Percentiles rank a stretch among this genome's conserved stretches.
phyloP scores from a whole-genome alignment of 768 basidiomycete genomes.

The Saitozyma podzolica region DNA sequence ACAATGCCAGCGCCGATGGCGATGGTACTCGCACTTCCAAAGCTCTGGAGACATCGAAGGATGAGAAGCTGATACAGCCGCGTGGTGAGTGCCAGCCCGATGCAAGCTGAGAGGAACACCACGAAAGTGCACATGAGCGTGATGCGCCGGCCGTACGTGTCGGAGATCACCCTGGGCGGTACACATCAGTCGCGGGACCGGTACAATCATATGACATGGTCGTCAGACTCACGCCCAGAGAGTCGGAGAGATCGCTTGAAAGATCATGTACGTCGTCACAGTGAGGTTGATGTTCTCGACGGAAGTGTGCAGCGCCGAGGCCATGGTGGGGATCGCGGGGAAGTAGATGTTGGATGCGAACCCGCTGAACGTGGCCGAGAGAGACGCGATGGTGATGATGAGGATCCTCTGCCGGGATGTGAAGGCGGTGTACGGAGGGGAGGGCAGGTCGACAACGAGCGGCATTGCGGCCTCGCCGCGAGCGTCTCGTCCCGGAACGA shows the following conservation, averaged over 20 bases:
- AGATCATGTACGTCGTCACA: slow-evolving; percentile 71
- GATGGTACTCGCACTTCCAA: slow-evolving; percentile 75
- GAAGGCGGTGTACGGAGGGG: slow-evolving; percentile 6
- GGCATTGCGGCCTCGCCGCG: too few species aligned
- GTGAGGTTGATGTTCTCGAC: slow-evolving; percentile 75
- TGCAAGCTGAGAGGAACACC: slow-evolving; percentile 61
- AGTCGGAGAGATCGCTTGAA: slow-evolving; percentile 56
- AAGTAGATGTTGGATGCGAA: slow-evolving; percentile 76
- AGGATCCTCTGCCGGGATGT: background rate
- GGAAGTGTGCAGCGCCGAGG: slow-evolving; percentile 64
- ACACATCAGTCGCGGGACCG: slow-evolving; percentile 59
- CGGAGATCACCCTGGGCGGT: slow-evolving; percentile 33
- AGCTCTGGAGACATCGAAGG: slow-evolving; percentile 53
- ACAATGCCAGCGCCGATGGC: slow-evolving; percentile 79
- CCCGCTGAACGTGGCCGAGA: slow-evolving; percentile 48
- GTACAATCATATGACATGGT: too few species aligned
- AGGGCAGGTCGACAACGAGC: too few species aligned
- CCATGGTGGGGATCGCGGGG: slow-evolving; percentile 71
- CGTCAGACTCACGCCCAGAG: slow-evolving; percentile 56
- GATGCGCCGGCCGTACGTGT: background rate
- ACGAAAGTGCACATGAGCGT: slow-evolving; percentile 49
- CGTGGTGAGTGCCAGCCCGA: slow-evolving; percentile 75
- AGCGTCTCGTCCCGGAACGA: too few species aligned
- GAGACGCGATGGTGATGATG: background rate
- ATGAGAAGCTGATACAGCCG: slow-evolving; percentile 63